phyloP scores from a whole-genome alignment of 768 basidiomycete species.

The Boletus barrowsii region DNA sequence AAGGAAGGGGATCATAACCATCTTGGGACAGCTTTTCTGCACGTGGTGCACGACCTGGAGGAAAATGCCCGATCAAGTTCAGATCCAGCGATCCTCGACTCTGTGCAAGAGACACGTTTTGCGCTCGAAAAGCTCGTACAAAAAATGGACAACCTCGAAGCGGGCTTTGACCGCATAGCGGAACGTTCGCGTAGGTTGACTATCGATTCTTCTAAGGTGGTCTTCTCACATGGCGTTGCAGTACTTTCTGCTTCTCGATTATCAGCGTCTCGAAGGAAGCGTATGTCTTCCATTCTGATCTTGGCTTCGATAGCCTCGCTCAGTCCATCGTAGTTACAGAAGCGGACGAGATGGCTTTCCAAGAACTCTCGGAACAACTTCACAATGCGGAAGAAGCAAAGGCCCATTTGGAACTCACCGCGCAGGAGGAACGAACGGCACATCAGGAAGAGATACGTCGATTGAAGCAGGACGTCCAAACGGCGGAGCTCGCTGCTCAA shows the following conservation, averaged over 20 bases:
- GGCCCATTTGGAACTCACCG: slow-evolving; percentile 50
- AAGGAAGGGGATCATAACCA: slow-evolving; percentile 2
- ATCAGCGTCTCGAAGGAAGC: slow-evolving; percentile 63
- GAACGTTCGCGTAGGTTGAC: slow-evolving; percentile 69
- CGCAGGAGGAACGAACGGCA: slow-evolving; percentile 55
- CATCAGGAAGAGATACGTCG: slow-evolving; percentile 56
- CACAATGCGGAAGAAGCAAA: slow-evolving; percentile 56
- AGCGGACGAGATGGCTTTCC: slow-evolving; percentile 71
- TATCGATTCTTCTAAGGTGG: not conserved
- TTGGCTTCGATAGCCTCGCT: slow-evolving; percentile 2
- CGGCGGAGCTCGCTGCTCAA: slow-evolving; percentile 35
- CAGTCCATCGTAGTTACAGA: slow-evolving; percentile 51
- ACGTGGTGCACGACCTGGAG: slow-evolving; percentile 64
- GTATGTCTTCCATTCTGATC: slow-evolving; percentile 43
- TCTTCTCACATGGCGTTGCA: slow-evolving; percentile 27
- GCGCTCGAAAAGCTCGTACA: slow-evolving; percentile 66
- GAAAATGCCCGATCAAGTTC: slow-evolving; percentile 45
- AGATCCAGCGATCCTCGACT: slow-evolving; percentile 46
- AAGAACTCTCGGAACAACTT: slow-evolving; percentile 69
- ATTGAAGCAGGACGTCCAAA: slow-evolving; percentile 45
- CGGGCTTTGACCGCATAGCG: slow-evolving; percentile 82
- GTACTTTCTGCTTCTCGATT: slow-evolving; percentile 77
- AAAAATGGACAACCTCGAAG: slow-evolving; percentile 77
- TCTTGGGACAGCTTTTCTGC: slow-evolving; percentile 50
- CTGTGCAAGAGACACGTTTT: slow-evolving; percentile 59